A percentile compares a stretch with the other conserved stretches of the same genome.
phyloP scores from a whole-genome alignment of 1,139 yeast genomes.

The Zygosaccharomyces pseudobailii region DNA sequence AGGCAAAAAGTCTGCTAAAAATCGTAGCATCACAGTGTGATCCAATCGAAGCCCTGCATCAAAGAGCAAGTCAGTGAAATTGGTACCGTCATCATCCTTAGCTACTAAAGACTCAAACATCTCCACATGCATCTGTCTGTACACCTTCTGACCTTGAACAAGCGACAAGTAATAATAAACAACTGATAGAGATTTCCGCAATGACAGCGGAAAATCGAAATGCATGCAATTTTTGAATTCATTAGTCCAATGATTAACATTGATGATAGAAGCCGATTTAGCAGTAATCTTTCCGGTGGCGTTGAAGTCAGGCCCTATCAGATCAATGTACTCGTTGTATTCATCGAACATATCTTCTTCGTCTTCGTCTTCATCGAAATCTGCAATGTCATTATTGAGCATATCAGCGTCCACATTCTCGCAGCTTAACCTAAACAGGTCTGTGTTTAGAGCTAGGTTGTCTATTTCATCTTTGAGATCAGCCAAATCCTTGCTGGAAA shows the following conservation, averaged over 20 bases:
- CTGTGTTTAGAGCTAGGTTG: constrained; percentile 51
- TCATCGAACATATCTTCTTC: constrained; percentile 41
- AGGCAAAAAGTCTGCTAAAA: constrained; percentile 46
- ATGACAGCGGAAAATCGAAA: constrained; percentile 68
- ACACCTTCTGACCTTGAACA: constrained; percentile 68
- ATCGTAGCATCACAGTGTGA: constrained; percentile 47
- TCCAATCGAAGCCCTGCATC: constrained; percentile 40
- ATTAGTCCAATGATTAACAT: constrained; percentile 82
- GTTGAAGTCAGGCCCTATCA: constrained; percentile 44
- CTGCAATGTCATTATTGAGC: constrained; percentile 35
- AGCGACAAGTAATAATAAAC: constrained; percentile 72
- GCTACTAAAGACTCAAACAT: constrained; percentile 53
- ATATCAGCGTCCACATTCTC: constrained; percentile 33
- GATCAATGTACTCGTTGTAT: constrained; percentile 36
- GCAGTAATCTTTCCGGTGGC: constrained; percentile 57
- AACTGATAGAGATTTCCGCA: constrained; percentile 58
- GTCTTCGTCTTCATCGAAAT: constrained; percentile 43
- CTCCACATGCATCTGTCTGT: constrained; percentile 58
- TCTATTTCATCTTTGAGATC: constrained; percentile 42
- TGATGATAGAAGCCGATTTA: constrained; percentile 66
- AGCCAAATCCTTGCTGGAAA: constrained; percentile 59
- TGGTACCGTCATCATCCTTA: constrained; percentile 36
- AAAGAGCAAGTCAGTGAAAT: constrained; percentile 43
- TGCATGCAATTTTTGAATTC: constrained; percentile 80
- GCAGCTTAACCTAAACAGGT: constrained; percentile 36